These are phyloP conservation scores for Helotiales sp. DNA, from an alignment of 2,329 filamentous ascomycete species.

Conservation along the genomic window DNA sequence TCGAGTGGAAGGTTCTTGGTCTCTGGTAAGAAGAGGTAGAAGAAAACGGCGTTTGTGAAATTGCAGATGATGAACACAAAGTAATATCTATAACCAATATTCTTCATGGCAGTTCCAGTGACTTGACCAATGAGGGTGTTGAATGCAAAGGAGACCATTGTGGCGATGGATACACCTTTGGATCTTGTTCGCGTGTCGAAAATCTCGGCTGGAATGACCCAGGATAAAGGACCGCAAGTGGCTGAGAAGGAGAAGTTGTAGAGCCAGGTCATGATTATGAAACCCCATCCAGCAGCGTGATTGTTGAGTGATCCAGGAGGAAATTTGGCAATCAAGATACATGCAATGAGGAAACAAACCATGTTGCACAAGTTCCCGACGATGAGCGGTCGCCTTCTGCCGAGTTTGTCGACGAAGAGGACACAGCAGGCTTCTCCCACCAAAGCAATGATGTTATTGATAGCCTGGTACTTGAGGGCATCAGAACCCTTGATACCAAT, in stretches of 20 bases:
- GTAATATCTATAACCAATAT: slow-evolving; percentile 43
- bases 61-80: slow-evolving; percentile 48
- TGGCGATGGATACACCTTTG: slow-evolving; percentile 62
- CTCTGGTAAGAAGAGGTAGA: slow-evolving; percentile 36
- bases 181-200: slow-evolving; percentile 59
- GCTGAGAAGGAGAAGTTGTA: slow-evolving; percentile 71
- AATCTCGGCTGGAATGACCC: slow-evolving; percentile 59
- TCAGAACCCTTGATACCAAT: slow-evolving; percentile 58
- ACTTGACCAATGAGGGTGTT: slow-evolving; percentile 56
- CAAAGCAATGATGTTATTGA: slow-evolving; percentile 62
- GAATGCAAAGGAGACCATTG: slow-evolving; percentile 57
- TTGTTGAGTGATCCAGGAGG: slow-evolving; percentile 56
- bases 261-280: slow-evolving; percentile 75
- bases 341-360: slow-evolving; percentile 64
- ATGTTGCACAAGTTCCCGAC: slow-evolving; percentile 70
- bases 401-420: slow-evolving; percentile 64
- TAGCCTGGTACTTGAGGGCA: slow-evolving; percentile 64
- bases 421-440: slow-evolving; percentile 61
- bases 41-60: slow-evolving; percentile 41
- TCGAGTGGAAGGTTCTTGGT: slow-evolving; percentile 36
- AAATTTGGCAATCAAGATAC: slow-evolving; percentile 53
- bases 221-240: slow-evolving; percentile 54
- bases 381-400: slow-evolving; percentile 73
- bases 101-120: slow-evolving; percentile 55
- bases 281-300: slow-evolving; percentile 64